Evolutionary conservation across 345 rosid species (phyloP).

Genomic region (Lagerstroemia speciosa): DNA sequence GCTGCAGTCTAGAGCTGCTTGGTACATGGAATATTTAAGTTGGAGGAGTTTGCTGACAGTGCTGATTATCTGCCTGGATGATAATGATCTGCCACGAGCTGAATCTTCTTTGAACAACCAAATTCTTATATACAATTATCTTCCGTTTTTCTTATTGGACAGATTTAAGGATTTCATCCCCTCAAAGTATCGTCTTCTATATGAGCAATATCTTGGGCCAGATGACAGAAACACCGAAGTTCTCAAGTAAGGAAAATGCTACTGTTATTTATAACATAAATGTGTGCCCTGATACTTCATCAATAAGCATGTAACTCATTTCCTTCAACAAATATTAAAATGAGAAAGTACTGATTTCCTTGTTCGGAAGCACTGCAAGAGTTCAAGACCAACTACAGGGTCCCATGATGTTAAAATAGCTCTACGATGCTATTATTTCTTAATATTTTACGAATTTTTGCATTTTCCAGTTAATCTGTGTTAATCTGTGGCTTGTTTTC

Average conservation of each 20-base stretch:
- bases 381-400: background rate
- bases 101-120: background rate
- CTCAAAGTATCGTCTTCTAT: conserved; percentile 44
- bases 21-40: background rate
- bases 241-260: conserved; percentile 16
- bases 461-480: too few relatives aligned
- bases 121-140: conserved; percentile 2
- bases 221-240: conserved; percentile 16
- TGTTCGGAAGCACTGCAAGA: background rate
- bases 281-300: background rate
- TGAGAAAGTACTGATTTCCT: background rate
- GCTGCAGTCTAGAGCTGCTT: background rate
- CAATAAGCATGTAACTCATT: background rate
- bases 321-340: background rate
- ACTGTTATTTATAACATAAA: background rate
- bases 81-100: background rate
- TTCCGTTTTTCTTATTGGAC: conserved; percentile 14
- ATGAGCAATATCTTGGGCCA: conserved; percentile 55
- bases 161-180: conserved; percentile 89
- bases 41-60: background rate
- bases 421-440: too few relatives aligned
- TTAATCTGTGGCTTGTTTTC: too few relatives aligned
- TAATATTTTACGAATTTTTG: too few relatives aligned
- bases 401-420: too few relatives aligned
- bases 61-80: background rate